phyloP scores from a whole-genome alignment of 2,329 filamentous ascomycete genomes.

The Talaromyces rugulosus region DNA sequence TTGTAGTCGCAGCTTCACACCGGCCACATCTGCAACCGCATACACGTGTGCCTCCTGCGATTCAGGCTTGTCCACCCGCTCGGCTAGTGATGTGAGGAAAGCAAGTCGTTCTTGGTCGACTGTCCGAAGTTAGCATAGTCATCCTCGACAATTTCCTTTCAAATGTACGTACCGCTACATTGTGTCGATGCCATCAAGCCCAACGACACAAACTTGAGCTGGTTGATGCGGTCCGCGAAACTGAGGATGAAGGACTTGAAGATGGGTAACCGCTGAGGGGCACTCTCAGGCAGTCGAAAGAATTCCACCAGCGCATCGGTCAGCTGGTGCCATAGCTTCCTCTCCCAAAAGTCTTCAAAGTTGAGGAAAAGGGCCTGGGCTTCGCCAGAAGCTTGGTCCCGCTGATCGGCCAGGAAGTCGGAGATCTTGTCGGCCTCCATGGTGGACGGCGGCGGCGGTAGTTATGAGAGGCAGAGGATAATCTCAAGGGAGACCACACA shows the following conservation, averaged over 20 bases:
- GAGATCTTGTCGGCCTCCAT: constrained; percentile 88
- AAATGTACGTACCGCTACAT: constrained; percentile 47
- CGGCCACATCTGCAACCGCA: constrained; percentile 83
- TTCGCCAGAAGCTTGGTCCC: constrained; percentile 80
- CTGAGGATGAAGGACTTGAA: constrained; percentile 94
- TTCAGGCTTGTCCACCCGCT: constrained; percentile 85
- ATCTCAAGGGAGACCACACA: not conserved
- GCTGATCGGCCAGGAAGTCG: constrained; percentile 87
- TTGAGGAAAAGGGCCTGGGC: constrained; percentile 82
- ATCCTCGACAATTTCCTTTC: not conserved
- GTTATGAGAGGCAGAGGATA: not conserved
- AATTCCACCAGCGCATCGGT: constrained; percentile 84
- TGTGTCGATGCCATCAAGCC: constrained; percentile 82
- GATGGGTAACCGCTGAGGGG: constrained; percentile 77
- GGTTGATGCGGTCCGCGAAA: constrained; percentile 98
- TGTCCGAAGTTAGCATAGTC: constrained; percentile 33
- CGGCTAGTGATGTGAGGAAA: constrained; percentile 78
- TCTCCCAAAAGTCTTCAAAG: constrained; percentile 97
- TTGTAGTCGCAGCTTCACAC: constrained; percentile 74
- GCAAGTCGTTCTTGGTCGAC: constrained; percentile 80
- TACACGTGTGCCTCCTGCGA: constrained; percentile 96
- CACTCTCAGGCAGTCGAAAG: constrained; percentile 79
- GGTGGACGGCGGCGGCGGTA: constrained; percentile 21
- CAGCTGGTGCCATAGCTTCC: constrained; percentile 98
- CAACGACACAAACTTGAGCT: constrained; percentile 90